Conservation (phyloP, 352 stramenopile genomes). For the Pythium insidiosum region DNA sequence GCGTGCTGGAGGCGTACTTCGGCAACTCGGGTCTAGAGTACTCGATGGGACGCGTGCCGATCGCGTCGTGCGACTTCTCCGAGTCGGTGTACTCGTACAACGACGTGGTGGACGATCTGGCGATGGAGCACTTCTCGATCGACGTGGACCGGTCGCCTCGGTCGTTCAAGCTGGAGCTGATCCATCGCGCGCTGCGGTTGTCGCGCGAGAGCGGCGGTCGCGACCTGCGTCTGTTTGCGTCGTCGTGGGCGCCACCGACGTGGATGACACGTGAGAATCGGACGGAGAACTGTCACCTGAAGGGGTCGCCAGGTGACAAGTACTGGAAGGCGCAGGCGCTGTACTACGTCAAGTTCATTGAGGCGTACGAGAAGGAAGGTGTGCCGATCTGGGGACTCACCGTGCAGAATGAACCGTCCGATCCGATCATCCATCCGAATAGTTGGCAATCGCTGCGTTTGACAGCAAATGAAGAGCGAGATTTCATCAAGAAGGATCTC, state of each 20-base stretch:
- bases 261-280: constrained; percentile 84
- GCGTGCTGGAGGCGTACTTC: constrained; percentile 79
- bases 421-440: constrained; percentile 23
- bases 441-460: constrained; percentile 55
- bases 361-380: constrained; percentile 69
- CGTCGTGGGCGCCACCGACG: constrained; percentile 70
- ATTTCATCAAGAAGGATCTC: constrained; percentile 73
- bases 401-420: constrained; percentile 78
- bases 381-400: constrained; percentile 77
- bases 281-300: constrained; percentile 46
- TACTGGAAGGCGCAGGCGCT: constrained; percentile 73
- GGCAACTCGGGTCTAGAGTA: constrained; percentile 73
- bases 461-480: constrained; percentile 25
- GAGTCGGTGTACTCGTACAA: constrained; percentile 84
- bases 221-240: constrained; percentile 64
- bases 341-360: constrained; percentile 87
- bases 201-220: constrained; percentile 22
- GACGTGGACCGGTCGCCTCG: constrained; percentile 61
- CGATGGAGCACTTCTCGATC: constrained; percentile 77
- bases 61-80: constrained; percentile 85
- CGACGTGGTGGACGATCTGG: constrained; percentile 63
- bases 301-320: constrained; percentile 38
- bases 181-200: constrained; percentile 56
- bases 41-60: constrained; percentile 74
- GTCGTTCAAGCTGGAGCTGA: constrained; percentile 63